Conservation (phyloP, 192 early-diverging fungal genomes). For the Backusella psychrophila region DNA sequence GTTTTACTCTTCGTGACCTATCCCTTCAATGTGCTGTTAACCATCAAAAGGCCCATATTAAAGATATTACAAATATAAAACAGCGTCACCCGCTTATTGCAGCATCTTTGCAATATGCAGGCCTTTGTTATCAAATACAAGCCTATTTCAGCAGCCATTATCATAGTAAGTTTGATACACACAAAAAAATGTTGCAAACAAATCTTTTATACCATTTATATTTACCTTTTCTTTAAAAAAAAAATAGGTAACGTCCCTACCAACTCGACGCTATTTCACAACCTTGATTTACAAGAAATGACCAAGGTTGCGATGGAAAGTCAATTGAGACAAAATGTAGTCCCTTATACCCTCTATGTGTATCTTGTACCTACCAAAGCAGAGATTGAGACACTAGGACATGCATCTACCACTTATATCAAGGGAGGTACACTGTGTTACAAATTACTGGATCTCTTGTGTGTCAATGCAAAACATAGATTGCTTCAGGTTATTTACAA, state of each 20-base stretch:
- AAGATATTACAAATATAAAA: conserved; percentile 66
- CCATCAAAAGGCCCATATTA: conserved; percentile 60
- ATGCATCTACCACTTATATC: conserved; percentile 48
- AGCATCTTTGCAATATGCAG: conserved; percentile 59
- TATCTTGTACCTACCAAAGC: conserved; percentile 51
- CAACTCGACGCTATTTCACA: conserved; percentile 37
- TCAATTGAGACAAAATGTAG: conserved; percentile 44
- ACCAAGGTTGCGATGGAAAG: conserved; percentile 53
- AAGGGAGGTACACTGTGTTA: conserved; percentile 64
- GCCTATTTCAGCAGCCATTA: conserved; percentile 47
- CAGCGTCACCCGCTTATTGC: conserved; percentile 67
- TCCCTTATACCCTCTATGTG: conserved; percentile 52
- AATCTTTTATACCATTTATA: too few relatives aligned
- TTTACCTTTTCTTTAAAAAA: neutral
- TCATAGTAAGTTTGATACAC: conserved; percentile 39
- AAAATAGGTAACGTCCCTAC: conserved; percentile 25
- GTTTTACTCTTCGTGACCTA: conserved; percentile 72
- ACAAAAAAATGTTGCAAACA: neutral
- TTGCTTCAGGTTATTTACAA: conserved; percentile 68
- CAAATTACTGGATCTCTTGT: conserved; percentile 67
- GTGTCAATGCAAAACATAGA: conserved; percentile 60
- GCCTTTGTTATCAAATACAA: conserved; percentile 51
- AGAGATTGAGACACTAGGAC: conserved; percentile 41
- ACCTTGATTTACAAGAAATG: conserved; percentile 49
- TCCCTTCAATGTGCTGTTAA: conserved; percentile 71